Percentiles rank a stretch among this genome's conserved stretches.
Conservation (phyloP, 495 filamentous ascomycete species). For the Penicillium coprophilum region DNA sequence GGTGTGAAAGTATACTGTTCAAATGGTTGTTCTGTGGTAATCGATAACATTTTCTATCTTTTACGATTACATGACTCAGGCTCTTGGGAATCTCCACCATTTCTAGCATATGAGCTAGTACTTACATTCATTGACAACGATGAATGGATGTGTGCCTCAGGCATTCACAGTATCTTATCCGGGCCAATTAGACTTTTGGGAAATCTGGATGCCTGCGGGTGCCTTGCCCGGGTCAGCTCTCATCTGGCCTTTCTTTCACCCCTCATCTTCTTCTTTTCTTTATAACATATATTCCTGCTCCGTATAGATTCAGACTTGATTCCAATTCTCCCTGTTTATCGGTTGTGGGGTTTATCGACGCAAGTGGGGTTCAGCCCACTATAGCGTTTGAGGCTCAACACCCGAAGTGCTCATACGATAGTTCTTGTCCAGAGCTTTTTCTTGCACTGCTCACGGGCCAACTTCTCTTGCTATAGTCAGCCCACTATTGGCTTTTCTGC, state of each 20-base stretch:
- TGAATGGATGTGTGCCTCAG: not conserved
- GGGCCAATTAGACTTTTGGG: slow-evolving; percentile 19
- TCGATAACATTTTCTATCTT: too few species aligned
- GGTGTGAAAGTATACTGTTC: too few species aligned
- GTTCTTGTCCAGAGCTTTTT: not conserved
- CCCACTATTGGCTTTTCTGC: not conserved
- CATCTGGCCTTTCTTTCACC: slow-evolving; percentile 10
- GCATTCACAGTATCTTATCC: not conserved
- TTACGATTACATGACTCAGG: too few species aligned
- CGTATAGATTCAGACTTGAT: not conserved
- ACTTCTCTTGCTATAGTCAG: not conserved
- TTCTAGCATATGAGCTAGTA: too few species aligned
- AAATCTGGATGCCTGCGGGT: slow-evolving; percentile 31
- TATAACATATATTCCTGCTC: not conserved
- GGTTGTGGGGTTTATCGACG: slow-evolving; percentile 7
- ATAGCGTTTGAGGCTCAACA: slow-evolving; percentile 13
- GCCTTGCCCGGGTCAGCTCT: slow-evolving; percentile 4
- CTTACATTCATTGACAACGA: too few species aligned
- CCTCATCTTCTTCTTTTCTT: not conserved
- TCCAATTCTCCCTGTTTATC: not conserved
- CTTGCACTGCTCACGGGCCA: not conserved
- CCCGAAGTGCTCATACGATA: slow-evolving; percentile 2
- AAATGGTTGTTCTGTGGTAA: too few species aligned
- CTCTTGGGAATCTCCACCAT: too few species aligned
- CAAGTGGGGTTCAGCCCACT: slow-evolving; percentile 7